These are phyloP conservation scores for Lyophyllum decastes DNA, from an alignment of 768 basidiomycete genomes.

Conservation along the genomic window DNA sequence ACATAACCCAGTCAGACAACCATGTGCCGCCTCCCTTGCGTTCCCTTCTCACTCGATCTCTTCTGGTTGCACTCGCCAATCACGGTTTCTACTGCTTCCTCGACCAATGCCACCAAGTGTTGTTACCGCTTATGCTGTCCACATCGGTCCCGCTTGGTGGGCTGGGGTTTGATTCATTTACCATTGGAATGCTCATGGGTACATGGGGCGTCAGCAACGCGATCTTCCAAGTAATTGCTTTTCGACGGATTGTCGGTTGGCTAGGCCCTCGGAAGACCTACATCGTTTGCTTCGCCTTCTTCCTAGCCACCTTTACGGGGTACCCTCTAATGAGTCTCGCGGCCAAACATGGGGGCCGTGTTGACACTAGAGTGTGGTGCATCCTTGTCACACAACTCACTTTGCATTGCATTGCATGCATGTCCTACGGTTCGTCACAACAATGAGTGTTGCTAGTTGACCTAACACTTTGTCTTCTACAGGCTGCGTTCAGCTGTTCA, in stretches of 20 bases:
- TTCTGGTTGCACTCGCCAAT: conserved; percentile 43
- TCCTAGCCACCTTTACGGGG: conserved; percentile 28
- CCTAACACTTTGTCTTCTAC: background rate
- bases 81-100: conserved; percentile 43
- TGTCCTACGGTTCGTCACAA: conserved; percentile 32
- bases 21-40: conserved; percentile 19
- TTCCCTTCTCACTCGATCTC: conserved; percentile 24
- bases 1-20: background rate
- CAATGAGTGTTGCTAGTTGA: background rate
- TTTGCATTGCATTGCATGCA: conserved; percentile 28
- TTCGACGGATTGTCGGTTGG: conserved; percentile 29
- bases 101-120: conserved; percentile 37
- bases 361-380: conserved; percentile 29
- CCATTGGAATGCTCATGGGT: conserved; percentile 41
- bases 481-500: conserved; percentile 17
- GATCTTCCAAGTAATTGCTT: conserved; percentile 33
- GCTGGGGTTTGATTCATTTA: conserved; percentile 37
- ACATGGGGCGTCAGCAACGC: conserved; percentile 38
- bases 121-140: conserved; percentile 48
- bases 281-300: conserved; percentile 27
- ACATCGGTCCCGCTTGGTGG: conserved; percentile 45
- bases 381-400: conserved; percentile 27
- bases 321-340: conserved; percentile 41
- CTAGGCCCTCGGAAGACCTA: conserved; percentile 40
- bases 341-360: conserved; percentile 26